Conservation (phyloP, 768 basidiomycete genomes). For the Russula vinacea region DNA sequence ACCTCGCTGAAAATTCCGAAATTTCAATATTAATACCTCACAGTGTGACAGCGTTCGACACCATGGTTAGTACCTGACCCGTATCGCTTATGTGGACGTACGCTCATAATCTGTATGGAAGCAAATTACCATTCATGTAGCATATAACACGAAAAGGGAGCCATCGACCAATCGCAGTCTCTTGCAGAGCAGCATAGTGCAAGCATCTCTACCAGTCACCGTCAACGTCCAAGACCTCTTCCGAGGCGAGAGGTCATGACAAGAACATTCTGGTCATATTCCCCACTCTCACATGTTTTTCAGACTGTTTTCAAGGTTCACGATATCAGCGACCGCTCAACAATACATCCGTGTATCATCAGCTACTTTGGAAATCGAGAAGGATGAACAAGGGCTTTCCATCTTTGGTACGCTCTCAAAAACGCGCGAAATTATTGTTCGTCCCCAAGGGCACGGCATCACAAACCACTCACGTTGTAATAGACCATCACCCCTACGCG, state of each 20-base stretch:
- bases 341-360: slow-evolving; percentile 75
- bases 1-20: slow-evolving; percentile 47
- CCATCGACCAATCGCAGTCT: slow-evolving; percentile 53
- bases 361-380: slow-evolving; percentile 50
- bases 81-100: not conserved
- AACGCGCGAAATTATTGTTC: slow-evolving; percentile 49
- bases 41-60: slow-evolving; percentile 54
- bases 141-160: slow-evolving; percentile 61
- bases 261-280: not conserved
- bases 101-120: slow-evolving; percentile 34
- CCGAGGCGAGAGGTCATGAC: slow-evolving; percentile 67
- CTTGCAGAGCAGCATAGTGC: slow-evolving; percentile 52
- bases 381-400: slow-evolving; percentile 48
- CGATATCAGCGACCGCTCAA: slow-evolving; percentile 74
- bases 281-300: slow-evolving; percentile 7
- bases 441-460: slow-evolving; percentile 29
- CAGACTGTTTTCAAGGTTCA: slow-evolving; percentile 89
- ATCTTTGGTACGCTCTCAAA: slow-evolving; percentile 49
- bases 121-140: slow-evolving; percentile 67
- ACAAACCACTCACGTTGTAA: slow-evolving; percentile 13
- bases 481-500: slow-evolving; percentile 76
- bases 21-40: slow-evolving; percentile 61
- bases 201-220: slow-evolving; percentile 74
- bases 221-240: slow-evolving; percentile 98
- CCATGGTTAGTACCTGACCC: slow-evolving; percentile 50